Conservation (phyloP, 148 eudicot genomes). For the Rhododendron williamsianum region DNA sequence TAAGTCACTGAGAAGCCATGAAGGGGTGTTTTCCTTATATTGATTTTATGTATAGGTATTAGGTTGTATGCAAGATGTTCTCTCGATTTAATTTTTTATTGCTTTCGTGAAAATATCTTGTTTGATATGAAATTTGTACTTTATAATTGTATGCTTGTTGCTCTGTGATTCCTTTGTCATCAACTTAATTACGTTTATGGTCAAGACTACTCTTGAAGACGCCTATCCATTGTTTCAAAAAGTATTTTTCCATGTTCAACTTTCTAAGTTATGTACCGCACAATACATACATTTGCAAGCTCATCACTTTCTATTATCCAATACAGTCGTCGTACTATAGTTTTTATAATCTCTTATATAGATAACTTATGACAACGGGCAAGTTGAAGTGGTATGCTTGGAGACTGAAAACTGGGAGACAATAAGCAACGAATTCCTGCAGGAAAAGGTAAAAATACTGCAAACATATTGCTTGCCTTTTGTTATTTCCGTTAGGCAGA, state of each 20-base stretch:
- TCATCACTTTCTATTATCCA: not conserved
- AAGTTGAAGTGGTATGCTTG: slow-evolving; percentile 17
- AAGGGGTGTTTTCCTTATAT: not conserved
- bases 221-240: not conserved
- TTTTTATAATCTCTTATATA: slow-evolving; percentile 3
- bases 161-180: slow-evolving; percentile 1
- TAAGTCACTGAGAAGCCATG: not conserved
- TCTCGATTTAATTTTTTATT: not conserved
- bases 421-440: not conserved
- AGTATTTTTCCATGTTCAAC: not conserved
- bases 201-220: not conserved
- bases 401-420: slow-evolving; percentile 17
- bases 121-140: not conserved
- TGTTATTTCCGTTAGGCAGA: not conserved
- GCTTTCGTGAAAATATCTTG: not conserved
- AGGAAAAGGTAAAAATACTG: slow-evolving; percentile 8
- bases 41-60: not conserved
- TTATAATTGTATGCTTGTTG: not conserved
- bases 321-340: not conserved
- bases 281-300: not conserved
- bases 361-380: slow-evolving; percentile 17
- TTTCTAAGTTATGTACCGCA: not conserved
- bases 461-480: not conserved
- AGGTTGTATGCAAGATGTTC: not conserved
- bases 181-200: not conserved